These are phyloP conservation scores for Neoscytalidium dimidiatum DNA, from an alignment of 2,329 filamentous ascomycete genomes.

Conservation along the genomic window DNA sequence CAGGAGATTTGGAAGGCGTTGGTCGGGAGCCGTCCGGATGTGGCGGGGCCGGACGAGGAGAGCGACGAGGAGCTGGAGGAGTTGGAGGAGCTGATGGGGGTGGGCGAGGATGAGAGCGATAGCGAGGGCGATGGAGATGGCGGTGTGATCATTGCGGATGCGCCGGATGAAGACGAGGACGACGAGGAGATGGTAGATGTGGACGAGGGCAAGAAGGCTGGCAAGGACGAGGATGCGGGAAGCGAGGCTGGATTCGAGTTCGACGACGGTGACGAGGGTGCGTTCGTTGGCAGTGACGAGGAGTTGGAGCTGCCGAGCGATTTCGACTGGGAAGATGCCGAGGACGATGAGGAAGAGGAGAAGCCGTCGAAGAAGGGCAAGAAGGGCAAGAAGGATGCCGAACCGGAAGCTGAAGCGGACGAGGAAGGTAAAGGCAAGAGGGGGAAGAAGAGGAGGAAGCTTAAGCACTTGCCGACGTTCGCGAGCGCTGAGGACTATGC, in stretches of 20 bases:
- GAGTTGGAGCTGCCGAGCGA: slow-evolving; percentile 57
- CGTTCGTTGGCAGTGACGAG: slow-evolving; percentile 57
- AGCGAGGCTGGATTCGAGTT: slow-evolving; percentile 37
- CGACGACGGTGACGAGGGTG: slow-evolving; percentile 57
- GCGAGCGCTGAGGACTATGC: slow-evolving; percentile 94
- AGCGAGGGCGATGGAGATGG: slow-evolving; percentile 51
- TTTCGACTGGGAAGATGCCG: slow-evolving; percentile 47
- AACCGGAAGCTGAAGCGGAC: slow-evolving; percentile 28
- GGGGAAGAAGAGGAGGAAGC: slow-evolving; percentile 71
- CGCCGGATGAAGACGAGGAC: slow-evolving; percentile 33
- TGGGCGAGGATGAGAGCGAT: slow-evolving; percentile 49
- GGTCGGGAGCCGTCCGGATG: slow-evolving; percentile 75
- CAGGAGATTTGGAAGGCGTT: slow-evolving; percentile 92
- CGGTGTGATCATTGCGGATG: slow-evolving; percentile 46
- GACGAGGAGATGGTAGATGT: slow-evolving; percentile 47
- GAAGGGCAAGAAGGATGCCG: slow-evolving; percentile 32
- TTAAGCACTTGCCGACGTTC: slow-evolving; percentile 89
- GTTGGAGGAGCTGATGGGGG: slow-evolving; percentile 45
- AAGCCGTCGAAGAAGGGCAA: slow-evolving; percentile 40
- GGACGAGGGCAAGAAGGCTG: slow-evolving; percentile 38
- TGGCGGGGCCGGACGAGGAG: slow-evolving; percentile 65
- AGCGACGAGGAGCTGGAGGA: slow-evolving; percentile 59
- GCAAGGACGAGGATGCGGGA: slow-evolving; percentile 29
- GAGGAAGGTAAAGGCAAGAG: slow-evolving; percentile 36
- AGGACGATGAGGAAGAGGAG: slow-evolving; percentile 43